These are phyloP conservation scores for Lolium perenne DNA, from an alignment of 176 grass and related monocot species.

Conservation along the genomic window DNA sequence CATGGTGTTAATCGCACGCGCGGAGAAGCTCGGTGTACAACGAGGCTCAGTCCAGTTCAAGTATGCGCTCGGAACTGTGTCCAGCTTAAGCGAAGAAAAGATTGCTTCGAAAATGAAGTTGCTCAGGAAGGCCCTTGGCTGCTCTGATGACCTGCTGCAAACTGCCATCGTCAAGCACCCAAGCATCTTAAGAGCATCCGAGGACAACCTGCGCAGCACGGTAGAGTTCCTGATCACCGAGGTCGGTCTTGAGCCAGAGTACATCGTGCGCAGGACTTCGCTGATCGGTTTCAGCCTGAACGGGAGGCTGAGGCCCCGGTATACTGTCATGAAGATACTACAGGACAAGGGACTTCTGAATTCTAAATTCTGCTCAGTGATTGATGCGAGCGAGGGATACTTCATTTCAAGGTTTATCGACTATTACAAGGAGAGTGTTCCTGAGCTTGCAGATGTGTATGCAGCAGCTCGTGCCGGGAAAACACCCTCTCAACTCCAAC, in stretches of 20 bases:
- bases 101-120: background rate
- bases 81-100: background rate
- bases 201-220: conserved; percentile 23
- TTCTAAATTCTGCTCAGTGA: background rate
- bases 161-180: conserved; percentile 37
- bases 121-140: conserved; percentile 34
- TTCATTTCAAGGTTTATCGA: conserved; percentile 31
- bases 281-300: conserved; percentile 48
- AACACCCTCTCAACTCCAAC: background rate
- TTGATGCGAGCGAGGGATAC: background rate
- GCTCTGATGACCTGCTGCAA: conserved; percentile 47
- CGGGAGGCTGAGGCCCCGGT: conserved; percentile 39
- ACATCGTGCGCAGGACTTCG: conserved; percentile 28
- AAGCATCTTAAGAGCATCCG: background rate
- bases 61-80: too few relatives aligned
- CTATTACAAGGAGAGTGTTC: conserved; percentile 37
- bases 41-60: too few relatives aligned
- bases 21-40: too few relatives aligned
- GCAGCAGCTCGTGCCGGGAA: conserved; percentile 23
- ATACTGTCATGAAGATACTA: conserved; percentile 42
- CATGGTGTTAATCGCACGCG: too few relatives aligned
- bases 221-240: conserved; percentile 46
- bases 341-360: conserved; percentile 42
- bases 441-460: conserved; percentile 51
- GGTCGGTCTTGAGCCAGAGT: conserved; percentile 32